These are phyloP conservation scores for Macrophomina phaseolina DNA, from an alignment of 2,329 filamentous ascomycete species.

Conservation along the genomic window DNA sequence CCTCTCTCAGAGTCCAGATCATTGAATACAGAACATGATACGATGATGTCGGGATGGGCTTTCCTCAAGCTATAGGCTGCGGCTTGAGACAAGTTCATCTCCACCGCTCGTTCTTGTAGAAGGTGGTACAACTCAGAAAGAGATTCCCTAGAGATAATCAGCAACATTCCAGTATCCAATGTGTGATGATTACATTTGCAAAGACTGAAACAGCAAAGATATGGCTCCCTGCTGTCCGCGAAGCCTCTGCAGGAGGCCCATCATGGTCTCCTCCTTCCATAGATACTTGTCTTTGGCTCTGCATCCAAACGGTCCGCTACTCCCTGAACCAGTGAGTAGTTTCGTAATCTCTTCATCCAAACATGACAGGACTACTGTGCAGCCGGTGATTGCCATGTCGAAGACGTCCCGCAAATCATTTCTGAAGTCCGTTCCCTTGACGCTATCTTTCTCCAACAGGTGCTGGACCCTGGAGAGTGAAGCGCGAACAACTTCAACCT, in stretches of 20 bases:
- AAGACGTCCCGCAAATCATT: conserved; percentile 26
- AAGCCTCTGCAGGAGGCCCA: conserved; percentile 24
- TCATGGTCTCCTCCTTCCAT: conserved; percentile 29
- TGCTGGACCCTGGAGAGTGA: conserved; percentile 25
- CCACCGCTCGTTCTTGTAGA: conserved; percentile 20
- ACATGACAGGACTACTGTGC: conserved; percentile 25
- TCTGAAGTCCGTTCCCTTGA: neutral
- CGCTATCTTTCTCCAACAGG: conserved; percentile 6
- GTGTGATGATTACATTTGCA: conserved; percentile 27
- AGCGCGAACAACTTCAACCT: conserved; percentile 27
- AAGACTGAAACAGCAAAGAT: conserved; percentile 27
- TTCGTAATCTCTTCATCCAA: conserved; percentile 27
- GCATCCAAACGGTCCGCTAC: conserved; percentile 13
- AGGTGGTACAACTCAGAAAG: conserved; percentile 25
- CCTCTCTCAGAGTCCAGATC: conserved; percentile 7
- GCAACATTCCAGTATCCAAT: neutral
- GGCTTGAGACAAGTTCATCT: conserved; percentile 13
- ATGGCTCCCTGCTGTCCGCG: conserved; percentile 29
- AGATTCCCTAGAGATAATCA: conserved; percentile 26
- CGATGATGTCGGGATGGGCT: conserved; percentile 18
- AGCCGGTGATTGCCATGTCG: conserved; percentile 28
- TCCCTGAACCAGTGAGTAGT: conserved; percentile 2
- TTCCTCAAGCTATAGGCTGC: conserved; percentile 16
- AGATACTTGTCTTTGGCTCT: conserved; percentile 20
- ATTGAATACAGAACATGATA: conserved; percentile 12